Evolutionary conservation across 2,329 filamentous ascomycete species (phyloP).

Genomic region (Myriosclerotinia duriaeana): DNA sequence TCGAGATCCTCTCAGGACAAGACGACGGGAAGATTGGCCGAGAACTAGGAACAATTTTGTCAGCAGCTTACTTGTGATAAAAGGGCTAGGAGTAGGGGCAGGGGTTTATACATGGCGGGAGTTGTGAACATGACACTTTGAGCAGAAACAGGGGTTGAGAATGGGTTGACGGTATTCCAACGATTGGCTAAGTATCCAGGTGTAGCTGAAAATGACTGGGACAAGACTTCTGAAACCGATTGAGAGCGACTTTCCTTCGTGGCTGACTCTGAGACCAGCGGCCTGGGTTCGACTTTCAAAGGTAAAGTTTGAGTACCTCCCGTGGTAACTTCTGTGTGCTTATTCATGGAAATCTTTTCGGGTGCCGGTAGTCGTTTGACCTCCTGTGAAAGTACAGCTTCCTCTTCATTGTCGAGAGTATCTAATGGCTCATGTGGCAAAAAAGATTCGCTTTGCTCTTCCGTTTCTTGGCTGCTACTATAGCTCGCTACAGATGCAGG

Average conservation of each 20-base stretch:
- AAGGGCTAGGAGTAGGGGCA: neutral
- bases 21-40: constrained; percentile 35
- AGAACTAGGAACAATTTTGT: constrained; percentile 29
- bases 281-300: neutral
- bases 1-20: constrained; percentile 37
- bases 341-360: neutral
- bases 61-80: neutral
- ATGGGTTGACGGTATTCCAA: constrained; percentile 53
- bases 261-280: constrained; percentile 1
- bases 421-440: constrained; percentile 17
- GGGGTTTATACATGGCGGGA: constrained; percentile 47
- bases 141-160: constrained; percentile 50
- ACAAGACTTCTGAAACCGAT: constrained; percentile 27
- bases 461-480: constrained; percentile 32
- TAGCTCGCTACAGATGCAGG: constrained; percentile 30
- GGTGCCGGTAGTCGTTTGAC: neutral
- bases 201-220: constrained; percentile 39
- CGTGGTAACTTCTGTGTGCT: constrained; percentile 1
- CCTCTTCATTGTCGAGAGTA: constrained; percentile 19
- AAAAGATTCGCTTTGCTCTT: constrained; percentile 23
- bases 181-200: constrained; percentile 49
- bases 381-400: neutral
- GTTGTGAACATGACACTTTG: constrained; percentile 37
- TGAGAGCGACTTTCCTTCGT: constrained; percentile 28
- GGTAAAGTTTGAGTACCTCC: neutral